phyloP scores from a whole-genome alignment of 345 rosid species.

The Dovyalis caffra region DNA sequence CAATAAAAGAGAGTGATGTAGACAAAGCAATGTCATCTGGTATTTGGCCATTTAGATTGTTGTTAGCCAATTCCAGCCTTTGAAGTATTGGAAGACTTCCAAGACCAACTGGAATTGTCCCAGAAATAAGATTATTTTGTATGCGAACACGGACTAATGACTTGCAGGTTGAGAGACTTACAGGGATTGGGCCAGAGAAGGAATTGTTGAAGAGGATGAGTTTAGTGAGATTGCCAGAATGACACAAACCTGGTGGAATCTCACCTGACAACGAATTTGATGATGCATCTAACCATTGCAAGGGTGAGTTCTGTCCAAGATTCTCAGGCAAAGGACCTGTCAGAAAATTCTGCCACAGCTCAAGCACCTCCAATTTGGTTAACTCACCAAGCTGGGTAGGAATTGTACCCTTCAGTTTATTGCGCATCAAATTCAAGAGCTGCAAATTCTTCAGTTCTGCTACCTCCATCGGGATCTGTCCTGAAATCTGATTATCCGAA shows the following conservation, averaged over 20 bases:
- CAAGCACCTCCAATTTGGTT: slow-evolving; percentile 53
- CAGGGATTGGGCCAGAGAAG: slow-evolving; percentile 74
- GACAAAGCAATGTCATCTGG: slow-evolving; percentile 67
- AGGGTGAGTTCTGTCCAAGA: slow-evolving; percentile 72
- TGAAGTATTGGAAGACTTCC: slow-evolving; percentile 69
- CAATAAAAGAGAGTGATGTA: slow-evolving; percentile 74
- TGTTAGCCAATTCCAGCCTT: slow-evolving; percentile 77
- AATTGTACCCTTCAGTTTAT: slow-evolving; percentile 63
- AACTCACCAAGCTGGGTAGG: slow-evolving; percentile 54
- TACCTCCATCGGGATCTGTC: slow-evolving; percentile 60
- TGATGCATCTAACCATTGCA: slow-evolving; percentile 83
- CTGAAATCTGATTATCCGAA: slow-evolving; percentile 64
- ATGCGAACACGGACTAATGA: slow-evolving; percentile 74
- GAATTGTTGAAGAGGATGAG: slow-evolving; percentile 86
- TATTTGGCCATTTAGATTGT: slow-evolving; percentile 71
- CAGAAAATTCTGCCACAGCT: slow-evolving; percentile 91
- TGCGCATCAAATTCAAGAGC: slow-evolving; percentile 87
- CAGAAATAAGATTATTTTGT: slow-evolving; percentile 68
- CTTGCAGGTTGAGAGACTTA: slow-evolving; percentile 48
- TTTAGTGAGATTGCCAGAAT: slow-evolving; percentile 73
- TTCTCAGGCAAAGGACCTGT: slow-evolving; percentile 73
- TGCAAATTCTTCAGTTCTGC: slow-evolving; percentile 59
- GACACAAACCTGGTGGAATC: slow-evolving; percentile 69
- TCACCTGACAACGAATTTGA: slow-evolving; percentile 74
- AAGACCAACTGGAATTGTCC: slow-evolving; percentile 59